Conservation (phyloP, 2,329 filamentous ascomycete species). For the Lithohypha guttulata region DNA sequence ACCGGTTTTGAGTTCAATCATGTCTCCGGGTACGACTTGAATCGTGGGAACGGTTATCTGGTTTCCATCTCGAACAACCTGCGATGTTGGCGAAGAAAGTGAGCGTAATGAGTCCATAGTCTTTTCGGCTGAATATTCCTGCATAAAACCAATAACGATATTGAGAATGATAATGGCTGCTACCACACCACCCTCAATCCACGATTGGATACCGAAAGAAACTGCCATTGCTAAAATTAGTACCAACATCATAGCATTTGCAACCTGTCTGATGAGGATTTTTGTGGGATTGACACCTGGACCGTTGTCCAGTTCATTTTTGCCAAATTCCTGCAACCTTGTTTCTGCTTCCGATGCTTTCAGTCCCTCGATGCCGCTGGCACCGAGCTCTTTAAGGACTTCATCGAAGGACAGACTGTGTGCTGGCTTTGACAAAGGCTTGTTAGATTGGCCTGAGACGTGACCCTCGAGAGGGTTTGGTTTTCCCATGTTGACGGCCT, state of each 20-base stretch:
- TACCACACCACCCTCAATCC: constrained; percentile 50
- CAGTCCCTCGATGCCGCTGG: constrained; percentile 49
- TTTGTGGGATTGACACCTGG: constrained; percentile 59
- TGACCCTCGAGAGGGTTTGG: constrained; percentile 20
- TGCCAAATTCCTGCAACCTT: constrained; percentile 47
- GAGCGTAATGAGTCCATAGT: constrained; percentile 43
- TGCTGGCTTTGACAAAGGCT: constrained; percentile 49
- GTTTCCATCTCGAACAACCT: constrained; percentile 40
- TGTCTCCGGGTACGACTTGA: constrained; percentile 46
- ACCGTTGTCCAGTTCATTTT: constrained; percentile 57
- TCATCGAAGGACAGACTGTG: constrained; percentile 48
- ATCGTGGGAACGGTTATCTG: constrained; percentile 39
- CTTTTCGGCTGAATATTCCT: constrained; percentile 44
- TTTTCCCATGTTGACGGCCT: constrained; percentile 6
- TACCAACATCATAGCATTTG: constrained; percentile 45
- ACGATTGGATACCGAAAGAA: constrained; percentile 47
- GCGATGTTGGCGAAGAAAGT: constrained; percentile 41
- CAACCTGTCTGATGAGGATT: constrained; percentile 41
- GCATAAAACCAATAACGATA: constrained; percentile 46
- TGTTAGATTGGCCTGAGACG: constrained; percentile 38
- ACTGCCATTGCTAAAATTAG: constrained; percentile 48
- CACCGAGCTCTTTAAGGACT: constrained; percentile 45
- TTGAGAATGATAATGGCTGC: constrained; percentile 48
- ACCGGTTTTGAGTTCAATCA: constrained; percentile 42
- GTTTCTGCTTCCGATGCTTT: constrained; percentile 42